These are phyloP conservation scores for Nelumbo lutea DNA, from an alignment of 164 flowering plant species.

Conservation along the genomic window DNA sequence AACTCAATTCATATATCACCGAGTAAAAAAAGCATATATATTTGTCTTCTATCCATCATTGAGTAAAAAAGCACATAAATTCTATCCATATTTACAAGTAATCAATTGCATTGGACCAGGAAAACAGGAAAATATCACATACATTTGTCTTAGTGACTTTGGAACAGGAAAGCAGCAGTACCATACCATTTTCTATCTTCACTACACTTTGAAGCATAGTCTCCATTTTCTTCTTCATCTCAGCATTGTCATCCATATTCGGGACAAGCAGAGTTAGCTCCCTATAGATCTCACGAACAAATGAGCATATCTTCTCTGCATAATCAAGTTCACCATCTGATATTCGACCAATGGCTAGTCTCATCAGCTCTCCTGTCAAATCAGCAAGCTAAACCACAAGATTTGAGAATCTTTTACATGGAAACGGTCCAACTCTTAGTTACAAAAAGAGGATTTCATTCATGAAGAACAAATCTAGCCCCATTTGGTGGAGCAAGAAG, in stretches of 20 bases:
- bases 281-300: conserved; percentile 79
- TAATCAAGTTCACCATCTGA: conserved; percentile 86
- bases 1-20: no score
- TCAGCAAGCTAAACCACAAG: conserved; percentile 64
- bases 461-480: not conserved
- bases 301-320: conserved; percentile 72
- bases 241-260: conserved; percentile 67
- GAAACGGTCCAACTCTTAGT: not conserved
- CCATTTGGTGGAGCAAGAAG: not conserved
- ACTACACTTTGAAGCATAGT: conserved; percentile 87
- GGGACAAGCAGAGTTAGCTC: conserved; percentile 76
- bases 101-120: no score
- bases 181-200: conserved; percentile 90
- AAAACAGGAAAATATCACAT: no score
- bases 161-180: not conserved
- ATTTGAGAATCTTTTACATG: conserved; percentile 9
- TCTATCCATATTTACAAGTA: no score
- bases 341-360: conserved; percentile 85
- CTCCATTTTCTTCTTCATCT: conserved; percentile 93
- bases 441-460: not conserved
- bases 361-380: conserved; percentile 93
- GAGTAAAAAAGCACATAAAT: no score
- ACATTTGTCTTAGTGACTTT: not conserved
- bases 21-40: no score
- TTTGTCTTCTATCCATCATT: no score